Evolutionary conservation across 148 eudicot species (phyloP), one percentile per base, ranked within the genome.

Genomic region (Heliosperma pusillum): DNA sequence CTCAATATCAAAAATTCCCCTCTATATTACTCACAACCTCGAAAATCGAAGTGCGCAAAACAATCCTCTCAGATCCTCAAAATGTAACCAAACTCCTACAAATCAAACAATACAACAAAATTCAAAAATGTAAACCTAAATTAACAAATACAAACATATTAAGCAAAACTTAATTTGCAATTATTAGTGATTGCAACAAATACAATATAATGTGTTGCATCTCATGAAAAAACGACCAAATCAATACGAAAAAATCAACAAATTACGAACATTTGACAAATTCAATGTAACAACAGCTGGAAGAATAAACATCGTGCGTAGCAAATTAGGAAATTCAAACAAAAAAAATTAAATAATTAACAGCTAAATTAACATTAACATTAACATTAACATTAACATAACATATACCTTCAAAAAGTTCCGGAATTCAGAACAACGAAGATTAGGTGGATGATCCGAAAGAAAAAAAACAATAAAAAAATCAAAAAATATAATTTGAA

Each of bases 391-490:
- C 13, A 69, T 20, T 42, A 3, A 36, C 42, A 36, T 36, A 36
- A 36, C 19, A 50, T 33, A 52, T 70, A 50, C 59, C 61, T 50
- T 50, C 15, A 69, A 42, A 40, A 26, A 26, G 4, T 52, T 30
- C 36, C 47, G 15, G 30, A 17, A 65, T 56, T 26, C 22, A 20
- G 29, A 22, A 50, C 22, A 21, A 22, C 33, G 70, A 50, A 55
- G 30, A 33, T 66, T 45, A 47, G 72, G 72, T 40, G 33, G 75
- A 70, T 58, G 42, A 66, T 78, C 66, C 69, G 53, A 69, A 72
- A 55, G 66, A 45, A 58, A 76, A 22, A 57, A 22, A 57, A 50
- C 0, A 36, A 10, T 20, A n/a, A 16, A 60, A 42, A 40, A 7
- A 57, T n/a, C 5, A 0, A 64, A 70, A 47, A 19, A 74, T 64